Evolutionary conservation across 1,284 basidiomycete genomes (phyloP).

Genomic region (Ganoderma lucidum): DNA sequence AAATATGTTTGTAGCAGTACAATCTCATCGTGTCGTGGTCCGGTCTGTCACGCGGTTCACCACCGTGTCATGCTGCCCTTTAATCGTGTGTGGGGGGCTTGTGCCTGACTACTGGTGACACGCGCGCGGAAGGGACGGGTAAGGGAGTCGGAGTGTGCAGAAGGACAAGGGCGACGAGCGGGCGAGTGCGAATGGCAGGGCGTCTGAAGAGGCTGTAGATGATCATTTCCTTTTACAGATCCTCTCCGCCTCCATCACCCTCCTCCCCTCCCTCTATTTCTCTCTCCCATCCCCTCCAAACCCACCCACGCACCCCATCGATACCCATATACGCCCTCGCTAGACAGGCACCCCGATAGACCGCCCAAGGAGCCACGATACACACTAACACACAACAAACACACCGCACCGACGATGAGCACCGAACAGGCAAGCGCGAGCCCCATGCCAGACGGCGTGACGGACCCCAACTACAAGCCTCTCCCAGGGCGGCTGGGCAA

Average conservation of each 20-base stretch:
- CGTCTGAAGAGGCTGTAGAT: conserved; percentile 14
- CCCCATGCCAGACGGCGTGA: conserved; percentile 66
- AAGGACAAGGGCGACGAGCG: neutral
- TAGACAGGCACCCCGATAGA: neutral
- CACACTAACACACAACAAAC: neutral
- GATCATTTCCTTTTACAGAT: conserved; percentile 29
- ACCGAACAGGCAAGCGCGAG: conserved; percentile 53
- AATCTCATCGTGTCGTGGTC: conserved; percentile 3
- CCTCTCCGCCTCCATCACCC: conserved; percentile 22
- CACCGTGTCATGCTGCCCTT: neutral
- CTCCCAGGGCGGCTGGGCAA: conserved; percentile 86
- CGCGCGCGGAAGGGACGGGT: conserved; percentile 1
- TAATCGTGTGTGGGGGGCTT: neutral
- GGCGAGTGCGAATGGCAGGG: neutral
- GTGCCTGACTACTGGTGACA: conserved; percentile 4
- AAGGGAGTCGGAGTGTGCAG: neutral
- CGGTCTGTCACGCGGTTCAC: neutral
- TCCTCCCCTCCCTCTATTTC: conserved; percentile 2
- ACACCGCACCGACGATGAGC: conserved; percentile 29
- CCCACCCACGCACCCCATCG: conserved; percentile 6
- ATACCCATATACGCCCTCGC: conserved; percentile 4
- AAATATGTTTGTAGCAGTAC: conserved; percentile 37
- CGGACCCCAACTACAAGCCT: conserved; percentile 75
- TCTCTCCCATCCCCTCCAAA: conserved; percentile 11
- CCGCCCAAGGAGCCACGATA: neutral